A percentile compares a stretch with the other conserved stretches of the same genome.
Conservation (phyloP, 805 yeast species). For the Brettanomyces sp. region DNA sequence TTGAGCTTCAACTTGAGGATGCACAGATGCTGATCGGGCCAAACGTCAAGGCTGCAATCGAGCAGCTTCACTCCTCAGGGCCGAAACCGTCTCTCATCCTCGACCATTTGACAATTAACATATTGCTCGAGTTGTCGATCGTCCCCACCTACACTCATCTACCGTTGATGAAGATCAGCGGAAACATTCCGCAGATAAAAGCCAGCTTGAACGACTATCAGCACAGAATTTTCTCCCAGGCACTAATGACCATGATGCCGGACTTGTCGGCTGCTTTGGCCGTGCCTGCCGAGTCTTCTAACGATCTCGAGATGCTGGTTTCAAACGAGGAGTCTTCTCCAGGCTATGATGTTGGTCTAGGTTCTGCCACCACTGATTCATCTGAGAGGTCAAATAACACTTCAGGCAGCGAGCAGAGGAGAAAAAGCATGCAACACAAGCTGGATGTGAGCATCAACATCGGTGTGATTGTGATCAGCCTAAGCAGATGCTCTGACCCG, state of each 20-base stretch:
- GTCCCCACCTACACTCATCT: conserved; percentile 70
- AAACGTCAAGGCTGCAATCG: conserved; percentile 65
- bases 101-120: conserved; percentile 66
- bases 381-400: not conserved
- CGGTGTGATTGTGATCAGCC: conserved; percentile 48
- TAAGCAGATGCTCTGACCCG: conserved; percentile 60
- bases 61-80: conserved; percentile 46
- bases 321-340: conserved; percentile 4
- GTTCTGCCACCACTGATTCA: not conserved
- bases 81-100: conserved; percentile 52
- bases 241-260: conserved; percentile 66
- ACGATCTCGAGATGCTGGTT: not conserved
- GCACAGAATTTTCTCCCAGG: conserved; percentile 76
- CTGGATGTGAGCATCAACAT: conserved; percentile 71
- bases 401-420: not conserved
- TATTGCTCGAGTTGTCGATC: conserved; percentile 74
- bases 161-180: conserved; percentile 65
- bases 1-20: conserved; percentile 65
- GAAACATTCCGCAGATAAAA: conserved; percentile 62
- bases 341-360: not conserved
- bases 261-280: conserved; percentile 15
- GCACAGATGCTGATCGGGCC: conserved; percentile 88
- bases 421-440: conserved; percentile 39
- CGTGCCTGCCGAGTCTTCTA: not conserved
- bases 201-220: conserved; percentile 81